Evolutionary conservation across 768 basidiomycete genomes (phyloP).

Genomic region (Clitopilus passeckerianus): DNA sequence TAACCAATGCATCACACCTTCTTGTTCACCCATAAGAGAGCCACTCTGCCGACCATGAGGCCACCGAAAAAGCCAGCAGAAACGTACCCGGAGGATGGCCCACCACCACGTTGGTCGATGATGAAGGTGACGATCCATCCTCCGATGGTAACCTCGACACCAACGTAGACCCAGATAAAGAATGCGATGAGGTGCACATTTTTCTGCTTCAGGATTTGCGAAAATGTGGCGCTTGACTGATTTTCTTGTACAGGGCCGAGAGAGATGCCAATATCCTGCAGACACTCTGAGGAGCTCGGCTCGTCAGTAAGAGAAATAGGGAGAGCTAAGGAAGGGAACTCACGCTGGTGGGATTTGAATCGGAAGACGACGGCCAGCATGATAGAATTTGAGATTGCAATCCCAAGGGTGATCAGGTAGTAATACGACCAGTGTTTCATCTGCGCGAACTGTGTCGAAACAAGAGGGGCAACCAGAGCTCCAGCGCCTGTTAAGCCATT

Average conservation of each 20-base stretch:
- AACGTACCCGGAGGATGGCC: conserved; percentile 25
- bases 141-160: conserved; percentile 59
- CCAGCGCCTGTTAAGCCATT: conserved; percentile 30
- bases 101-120: conserved; percentile 27
- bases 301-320: not conserved
- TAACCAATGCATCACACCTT: conserved; percentile 24
- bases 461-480: conserved; percentile 49
- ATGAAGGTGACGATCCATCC: conserved; percentile 70
- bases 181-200: conserved; percentile 59
- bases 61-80: conserved; percentile 26
- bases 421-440: conserved; percentile 49
- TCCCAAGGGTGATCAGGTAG: conserved; percentile 46
- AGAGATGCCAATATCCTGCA: conserved; percentile 14
- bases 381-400: conserved; percentile 16
- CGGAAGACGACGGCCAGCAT: not conserved
- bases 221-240: conserved; percentile 42
- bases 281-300: conserved; percentile 32
- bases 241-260: conserved; percentile 14
- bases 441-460: conserved; percentile 57
- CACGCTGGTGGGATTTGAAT: not conserved
- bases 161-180: conserved; percentile 65
- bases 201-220: conserved; percentile 46
- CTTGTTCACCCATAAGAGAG: conserved; percentile 50
- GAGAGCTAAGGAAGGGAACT: not conserved
- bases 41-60: conserved; percentile 48